These are phyloP conservation scores for Acanthamoeba healyi DNA, from an alignment of 208 protist genomes.

Conservation along the genomic window DNA sequence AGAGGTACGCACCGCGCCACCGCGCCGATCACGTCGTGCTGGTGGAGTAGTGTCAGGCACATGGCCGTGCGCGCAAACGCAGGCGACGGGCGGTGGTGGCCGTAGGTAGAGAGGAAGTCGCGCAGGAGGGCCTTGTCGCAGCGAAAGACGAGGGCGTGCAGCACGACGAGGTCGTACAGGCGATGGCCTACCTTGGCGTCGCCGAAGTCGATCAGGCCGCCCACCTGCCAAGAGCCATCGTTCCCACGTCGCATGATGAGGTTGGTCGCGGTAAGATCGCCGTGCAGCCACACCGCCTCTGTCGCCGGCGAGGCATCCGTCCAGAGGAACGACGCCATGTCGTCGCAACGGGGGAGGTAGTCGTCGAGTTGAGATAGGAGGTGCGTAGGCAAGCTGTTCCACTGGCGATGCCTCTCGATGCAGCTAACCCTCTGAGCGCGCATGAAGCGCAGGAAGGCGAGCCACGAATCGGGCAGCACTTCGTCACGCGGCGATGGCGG, in stretches of 20 bases:
- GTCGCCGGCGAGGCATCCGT: neutral
- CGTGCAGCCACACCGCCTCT: neutral
- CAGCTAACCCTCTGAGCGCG: neutral
- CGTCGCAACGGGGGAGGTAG: neutral
- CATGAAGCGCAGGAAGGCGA: neutral
- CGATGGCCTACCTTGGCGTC: slow-evolving; percentile 17
- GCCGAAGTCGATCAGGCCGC: slow-evolving; percentile 3
- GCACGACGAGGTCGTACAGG: neutral
- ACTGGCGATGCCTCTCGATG: neutral
- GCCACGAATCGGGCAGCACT: neutral
- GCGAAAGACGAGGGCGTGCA: neutral
- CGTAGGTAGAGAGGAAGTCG: neutral
- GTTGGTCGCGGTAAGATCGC: slow-evolving; percentile 14
- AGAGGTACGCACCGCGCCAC: neutral
- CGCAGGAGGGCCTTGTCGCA: slow-evolving; percentile 23
- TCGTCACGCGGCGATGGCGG: neutral
- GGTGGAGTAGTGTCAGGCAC: neutral
- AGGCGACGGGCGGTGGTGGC: neutral
- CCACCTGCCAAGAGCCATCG: neutral
- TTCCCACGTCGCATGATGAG: neutral
- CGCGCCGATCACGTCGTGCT: neutral
- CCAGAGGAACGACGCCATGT: neutral
- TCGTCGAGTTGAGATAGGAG: neutral
- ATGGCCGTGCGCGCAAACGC: neutral
- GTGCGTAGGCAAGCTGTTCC: neutral